These are phyloP conservation scores for Capronia americana DNA, from an alignment of 2,329 filamentous ascomycete genomes.

Conservation along the genomic window DNA sequence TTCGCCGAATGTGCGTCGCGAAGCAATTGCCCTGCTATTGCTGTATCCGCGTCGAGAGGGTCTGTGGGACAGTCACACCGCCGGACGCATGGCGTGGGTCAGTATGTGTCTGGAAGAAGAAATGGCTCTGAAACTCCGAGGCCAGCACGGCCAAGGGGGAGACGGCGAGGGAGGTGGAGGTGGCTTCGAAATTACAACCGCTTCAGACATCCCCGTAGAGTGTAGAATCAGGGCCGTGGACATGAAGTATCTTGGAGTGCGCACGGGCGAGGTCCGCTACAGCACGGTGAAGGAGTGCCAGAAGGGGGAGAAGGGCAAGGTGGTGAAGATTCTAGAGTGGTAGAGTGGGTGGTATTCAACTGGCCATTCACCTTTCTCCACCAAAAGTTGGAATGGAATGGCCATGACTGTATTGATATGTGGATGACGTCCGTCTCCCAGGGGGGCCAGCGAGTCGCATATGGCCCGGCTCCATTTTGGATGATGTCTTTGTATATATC, in stretches of 20 bases:
- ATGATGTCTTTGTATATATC: no score
- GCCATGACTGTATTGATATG: no score
- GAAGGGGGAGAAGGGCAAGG: background rate
- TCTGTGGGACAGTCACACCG: constrained; percentile 18
- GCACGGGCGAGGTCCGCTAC: constrained; percentile 11
- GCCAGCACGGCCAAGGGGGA: background rate
- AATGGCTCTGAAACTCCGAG: background rate
- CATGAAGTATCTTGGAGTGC: constrained; percentile 6
- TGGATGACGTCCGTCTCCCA: no score
- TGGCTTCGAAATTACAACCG: background rate
- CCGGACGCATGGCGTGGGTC: constrained; percentile 6
- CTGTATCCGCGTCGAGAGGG: constrained; percentile 22
- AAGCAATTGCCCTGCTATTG: constrained; percentile 35
- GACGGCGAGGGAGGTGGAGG: background rate
- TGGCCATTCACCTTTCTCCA: no score
- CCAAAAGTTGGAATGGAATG: no score
- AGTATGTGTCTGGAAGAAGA: constrained; percentile 22
- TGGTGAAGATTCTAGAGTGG: constrained; percentile 1
- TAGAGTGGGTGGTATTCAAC: background rate
- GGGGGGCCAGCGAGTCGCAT: no score
- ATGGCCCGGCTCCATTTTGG: no score
- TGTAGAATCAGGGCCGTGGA: constrained; percentile 25
- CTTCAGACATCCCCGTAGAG: constrained; percentile 14
- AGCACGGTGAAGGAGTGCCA: constrained; percentile 7
- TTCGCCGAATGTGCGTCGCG: constrained; percentile 39